Evolutionary conservation across 768 basidiomycete genomes (phyloP), one percentile per base, ranked within the genome.

Genomic region (Tricholoma terreum): DNA sequence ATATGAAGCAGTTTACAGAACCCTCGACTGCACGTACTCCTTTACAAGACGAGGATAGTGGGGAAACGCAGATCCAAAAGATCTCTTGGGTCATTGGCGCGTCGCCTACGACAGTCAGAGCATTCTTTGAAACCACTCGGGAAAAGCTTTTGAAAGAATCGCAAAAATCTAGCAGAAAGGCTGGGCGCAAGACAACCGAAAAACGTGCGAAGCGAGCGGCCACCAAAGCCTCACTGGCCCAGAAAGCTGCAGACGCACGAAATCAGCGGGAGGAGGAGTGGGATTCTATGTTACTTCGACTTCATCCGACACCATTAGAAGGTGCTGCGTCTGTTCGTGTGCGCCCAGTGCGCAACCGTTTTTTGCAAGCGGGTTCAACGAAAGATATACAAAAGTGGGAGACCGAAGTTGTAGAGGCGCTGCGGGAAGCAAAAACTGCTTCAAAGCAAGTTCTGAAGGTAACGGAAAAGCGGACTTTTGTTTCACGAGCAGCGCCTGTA

Each of bases 221-320:
- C 56, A 77, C 76, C 17, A 82, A 83, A 61, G 77, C 78, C 2
- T 72, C 77, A 4, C 71, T 90, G 3, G 84, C 77, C 2, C 79
- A 77, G 66, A 92, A 87, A 70, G 87, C 84, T 3, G 82, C 84
- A 21, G 85, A 86, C 56, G 83, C 84, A 0, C 80, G 78, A 42
- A 65, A 67, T 9, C 78, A 81, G 55, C 79, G 87, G 58, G 86
- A 89, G 67, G 73, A 71, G 33, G 85, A 84, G 56, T 94, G 90
- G 90, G 78, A 80, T 2, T 70, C 65, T 3, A 70, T 93, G 52
- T 69, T 94, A 6, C 58, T 63, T 34, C 75, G 72, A 15, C 70
- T 88, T 40, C 81, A 89, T 71, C 80, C 86, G 3, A 79, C 71
- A 1, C 72, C 81, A 6, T 61, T 86, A 52, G 73, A 77, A 33